phyloP scores from a whole-genome alignment of 768 basidiomycete genomes.

The Agrocybe praecox region DNA sequence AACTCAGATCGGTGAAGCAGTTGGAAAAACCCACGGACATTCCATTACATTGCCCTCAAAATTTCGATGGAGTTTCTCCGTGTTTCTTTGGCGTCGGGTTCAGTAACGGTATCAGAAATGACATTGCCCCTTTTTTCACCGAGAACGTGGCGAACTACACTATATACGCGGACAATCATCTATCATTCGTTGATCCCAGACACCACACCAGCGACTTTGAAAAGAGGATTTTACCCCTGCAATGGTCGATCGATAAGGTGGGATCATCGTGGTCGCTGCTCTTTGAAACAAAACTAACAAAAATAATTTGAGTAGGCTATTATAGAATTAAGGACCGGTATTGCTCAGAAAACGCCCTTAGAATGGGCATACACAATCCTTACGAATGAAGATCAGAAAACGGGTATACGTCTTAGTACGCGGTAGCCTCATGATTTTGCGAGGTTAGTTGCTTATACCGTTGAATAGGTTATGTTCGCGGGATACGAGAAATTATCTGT shows the following conservation, averaged over 20 bases:
- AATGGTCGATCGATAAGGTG: constrained; percentile 77
- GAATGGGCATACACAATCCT: constrained; percentile 76
- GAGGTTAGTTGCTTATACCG: not conserved
- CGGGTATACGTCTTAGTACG: constrained; percentile 57
- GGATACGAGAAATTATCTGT: constrained; percentile 63
- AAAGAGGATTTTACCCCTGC: constrained; percentile 68
- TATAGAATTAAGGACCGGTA: constrained; percentile 67
- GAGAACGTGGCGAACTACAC: constrained; percentile 58
- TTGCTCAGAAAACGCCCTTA: constrained; percentile 54
- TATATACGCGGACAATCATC: constrained; percentile 66
- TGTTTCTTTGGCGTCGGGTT: constrained; percentile 75
- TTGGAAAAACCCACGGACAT: constrained; percentile 52
- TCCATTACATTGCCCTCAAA: constrained; percentile 63
- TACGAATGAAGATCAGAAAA: constrained; percentile 66
- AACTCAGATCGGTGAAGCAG: constrained; percentile 51
- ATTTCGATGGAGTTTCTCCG: constrained; percentile 69
- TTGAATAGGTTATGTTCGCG: constrained; percentile 60
- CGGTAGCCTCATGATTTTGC: constrained; percentile 5
- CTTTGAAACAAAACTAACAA: not conserved
- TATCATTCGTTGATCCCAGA: constrained; percentile 64
- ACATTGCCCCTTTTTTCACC: constrained; percentile 26
- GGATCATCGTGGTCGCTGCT: constrained; percentile 12
- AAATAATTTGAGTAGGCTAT: constrained; percentile 46
- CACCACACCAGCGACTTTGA: constrained; percentile 72
- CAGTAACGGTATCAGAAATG: constrained; percentile 50